Percentiles rank a stretch among this genome's conserved stretches.
These are phyloP conservation scores for Sherardia arvensis DNA, from an alignment of 257 asterid species.

Conservation along the genomic window DNA sequence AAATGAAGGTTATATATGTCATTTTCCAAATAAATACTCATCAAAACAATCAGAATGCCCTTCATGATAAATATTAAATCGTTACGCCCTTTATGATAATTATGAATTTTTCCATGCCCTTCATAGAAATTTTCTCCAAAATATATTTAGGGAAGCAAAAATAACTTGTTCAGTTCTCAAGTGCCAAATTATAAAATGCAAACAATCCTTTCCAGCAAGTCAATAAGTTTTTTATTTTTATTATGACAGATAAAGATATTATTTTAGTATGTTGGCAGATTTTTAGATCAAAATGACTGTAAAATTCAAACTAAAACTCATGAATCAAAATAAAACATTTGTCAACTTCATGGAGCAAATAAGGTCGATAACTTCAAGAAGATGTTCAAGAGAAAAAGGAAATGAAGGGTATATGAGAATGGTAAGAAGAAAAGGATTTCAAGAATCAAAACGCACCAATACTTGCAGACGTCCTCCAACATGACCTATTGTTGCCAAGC, in stretches of 20 bases:
- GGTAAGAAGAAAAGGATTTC: neutral
- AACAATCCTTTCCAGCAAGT: neutral
- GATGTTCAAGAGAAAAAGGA: neutral
- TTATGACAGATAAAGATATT: too few species aligned
- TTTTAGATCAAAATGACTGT: neutral
- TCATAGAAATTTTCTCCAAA: too few species aligned
- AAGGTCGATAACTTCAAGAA: neutral
- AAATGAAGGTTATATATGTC: too few species aligned
- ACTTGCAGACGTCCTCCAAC: conserved; percentile 72
- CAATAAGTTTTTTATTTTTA: too few species aligned
- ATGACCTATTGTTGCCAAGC: conserved; percentile 64
- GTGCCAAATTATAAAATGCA: neutral
- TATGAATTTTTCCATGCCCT: too few species aligned
- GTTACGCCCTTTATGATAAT: too few species aligned
- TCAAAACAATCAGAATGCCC: too few species aligned
- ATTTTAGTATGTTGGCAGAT: neutral
- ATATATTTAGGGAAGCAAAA: neutral
- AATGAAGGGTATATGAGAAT: neutral
- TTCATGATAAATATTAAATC: too few species aligned
- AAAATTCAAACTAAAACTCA: neutral
- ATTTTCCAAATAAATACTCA: too few species aligned
- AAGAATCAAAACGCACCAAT: conserved; percentile 37
- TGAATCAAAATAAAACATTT: neutral
- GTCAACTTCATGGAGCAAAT: neutral
- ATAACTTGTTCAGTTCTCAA: neutral